Percentiles rank a stretch among this genome's conserved stretches.
Evolutionary conservation across 768 basidiomycete genomes (phyloP).

Genomic region (Boletus barrowsii): DNA sequence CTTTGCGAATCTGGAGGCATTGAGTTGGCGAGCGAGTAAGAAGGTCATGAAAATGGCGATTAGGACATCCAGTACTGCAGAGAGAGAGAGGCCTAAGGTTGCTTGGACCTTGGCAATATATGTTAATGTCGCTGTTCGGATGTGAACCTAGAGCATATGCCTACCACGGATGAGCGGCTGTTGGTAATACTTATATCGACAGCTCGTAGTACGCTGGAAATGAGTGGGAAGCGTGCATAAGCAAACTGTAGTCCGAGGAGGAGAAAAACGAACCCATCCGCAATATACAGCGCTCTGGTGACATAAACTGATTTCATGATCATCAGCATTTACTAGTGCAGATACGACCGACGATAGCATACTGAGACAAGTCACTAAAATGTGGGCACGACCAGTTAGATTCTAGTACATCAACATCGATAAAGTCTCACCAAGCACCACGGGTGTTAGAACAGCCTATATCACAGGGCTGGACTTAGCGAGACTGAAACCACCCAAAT

Average conservation of each 20-base stretch:
- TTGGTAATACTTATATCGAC: not conserved
- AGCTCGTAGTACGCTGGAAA: not conserved
- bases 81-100: not conserved
- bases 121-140: not conserved
- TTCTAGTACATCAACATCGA: too few species aligned
- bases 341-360: not conserved
- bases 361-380: constrained; percentile 2
- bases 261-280: constrained; percentile 3
- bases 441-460: not conserved
- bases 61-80: constrained; percentile 2
- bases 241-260: not conserved
- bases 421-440: constrained; percentile 3
- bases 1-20: not conserved
- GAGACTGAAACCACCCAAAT: too few species aligned
- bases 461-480: not conserved
- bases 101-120: not conserved
- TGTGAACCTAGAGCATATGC: not conserved
- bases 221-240: not conserved
- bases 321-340: not conserved
- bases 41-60: constrained; percentile 3
- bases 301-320: not conserved
- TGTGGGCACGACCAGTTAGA: not conserved
- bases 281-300: not conserved
- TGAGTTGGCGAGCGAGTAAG: constrained; percentile 1
- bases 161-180: not conserved